A percentile compares a stretch with the other conserved stretches of the same genome.
Evolutionary conservation across 1,139 yeast genomes (phyloP).

Genomic region (Blastobotrys persicus): DNA sequence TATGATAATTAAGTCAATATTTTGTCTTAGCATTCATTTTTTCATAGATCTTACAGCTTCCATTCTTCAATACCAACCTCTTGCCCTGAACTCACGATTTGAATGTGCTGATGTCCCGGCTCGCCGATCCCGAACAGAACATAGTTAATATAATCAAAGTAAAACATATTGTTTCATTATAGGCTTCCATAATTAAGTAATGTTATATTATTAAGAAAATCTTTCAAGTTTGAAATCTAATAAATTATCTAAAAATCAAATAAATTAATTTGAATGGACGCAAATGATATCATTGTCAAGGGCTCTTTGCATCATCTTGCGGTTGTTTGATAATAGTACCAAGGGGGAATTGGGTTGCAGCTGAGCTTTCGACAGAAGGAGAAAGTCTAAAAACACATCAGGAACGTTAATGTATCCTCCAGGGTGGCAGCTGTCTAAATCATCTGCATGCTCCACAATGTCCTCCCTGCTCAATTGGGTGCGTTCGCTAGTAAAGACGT

Average conservation of each 20-base stretch:
- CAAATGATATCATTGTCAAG: constrained; percentile 1
- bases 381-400: constrained; percentile 1
- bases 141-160: too few relatives aligned
- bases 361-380: not conserved
- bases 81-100: not conserved
- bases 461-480: not conserved
- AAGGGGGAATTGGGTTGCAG: not conserved
- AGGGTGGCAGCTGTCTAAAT: constrained; percentile 7
- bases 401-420: constrained; percentile 8
- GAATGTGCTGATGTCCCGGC: not conserved
- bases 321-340: not conserved
- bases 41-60: too few relatives aligned
- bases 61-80: too few relatives aligned
- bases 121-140: not conserved
- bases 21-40: too few relatives aligned
- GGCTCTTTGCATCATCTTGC: constrained; percentile 3
- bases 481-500: not conserved
- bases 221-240: not conserved
- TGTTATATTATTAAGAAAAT: too few relatives aligned
- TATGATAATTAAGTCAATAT: not conserved
- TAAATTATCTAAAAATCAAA: not conserved
- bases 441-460: constrained; percentile 4
- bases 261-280: not conserved
- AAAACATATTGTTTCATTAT: too few relatives aligned
- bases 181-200: too few relatives aligned